phyloP scores from a whole-genome alignment of 2,329 filamentous ascomycete genomes.

The Phialophora verrucosa region DNA sequence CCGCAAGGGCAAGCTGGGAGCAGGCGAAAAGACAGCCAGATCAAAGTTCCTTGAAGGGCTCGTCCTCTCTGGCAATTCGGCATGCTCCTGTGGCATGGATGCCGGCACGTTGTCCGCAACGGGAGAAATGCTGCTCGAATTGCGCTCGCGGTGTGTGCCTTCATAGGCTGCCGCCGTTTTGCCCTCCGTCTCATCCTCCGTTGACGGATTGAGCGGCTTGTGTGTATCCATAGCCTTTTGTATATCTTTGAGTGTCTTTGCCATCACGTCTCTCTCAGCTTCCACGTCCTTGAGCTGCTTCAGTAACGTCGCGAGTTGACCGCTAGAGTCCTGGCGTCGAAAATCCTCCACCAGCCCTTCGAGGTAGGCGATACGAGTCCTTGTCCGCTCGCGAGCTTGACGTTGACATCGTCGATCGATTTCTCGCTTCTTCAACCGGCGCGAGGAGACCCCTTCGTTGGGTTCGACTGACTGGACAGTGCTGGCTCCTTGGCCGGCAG shows the following conservation, averaged over 20 bases:
- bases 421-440: constrained; percentile 39
- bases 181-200: constrained; percentile 17
- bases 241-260: constrained; percentile 38
- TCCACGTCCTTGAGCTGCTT: constrained; percentile 36
- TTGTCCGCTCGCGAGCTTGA: constrained; percentile 39
- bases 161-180: constrained; percentile 2
- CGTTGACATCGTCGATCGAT: constrained; percentile 40
- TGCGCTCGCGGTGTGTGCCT: constrained; percentile 14
- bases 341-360: constrained; percentile 39
- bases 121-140: constrained; percentile 20
- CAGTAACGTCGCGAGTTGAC: constrained; percentile 36
- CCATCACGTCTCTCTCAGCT: constrained; percentile 36
- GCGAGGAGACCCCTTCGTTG: constrained; percentile 33
- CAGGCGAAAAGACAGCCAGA: constrained; percentile 28
- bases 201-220: constrained; percentile 15
- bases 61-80: neutral
- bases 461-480: constrained; percentile 19
- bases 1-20: constrained; percentile 16
- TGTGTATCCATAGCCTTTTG: constrained; percentile 36
- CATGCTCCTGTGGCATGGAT: constrained; percentile 5
- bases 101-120: constrained; percentile 14
- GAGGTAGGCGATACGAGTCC: constrained; percentile 39
- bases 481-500: constrained; percentile 2
- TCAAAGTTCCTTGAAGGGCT: constrained; percentile 25
- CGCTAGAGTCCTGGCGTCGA: constrained; percentile 35